Evolutionary conservation across 2,329 filamentous ascomycete genomes (phyloP), one percentile per base, ranked within the genome.

Genomic region (Penicillium aurantiogriseum): DNA sequence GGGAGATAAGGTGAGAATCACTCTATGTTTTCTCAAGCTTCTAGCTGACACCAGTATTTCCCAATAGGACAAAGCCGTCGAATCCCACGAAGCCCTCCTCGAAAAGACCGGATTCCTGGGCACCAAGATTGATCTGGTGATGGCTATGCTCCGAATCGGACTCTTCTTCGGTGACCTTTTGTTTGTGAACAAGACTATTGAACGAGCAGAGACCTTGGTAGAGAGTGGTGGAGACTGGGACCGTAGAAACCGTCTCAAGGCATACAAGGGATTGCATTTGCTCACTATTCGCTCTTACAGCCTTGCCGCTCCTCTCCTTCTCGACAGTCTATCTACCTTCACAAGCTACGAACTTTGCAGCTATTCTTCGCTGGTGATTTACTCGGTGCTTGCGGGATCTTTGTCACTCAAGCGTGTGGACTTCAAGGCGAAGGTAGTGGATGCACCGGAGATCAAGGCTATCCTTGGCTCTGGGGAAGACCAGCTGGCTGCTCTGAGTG

Each of bases 221-320:
- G 94, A 99, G 73, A 89, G 89, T 64, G 94, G 94, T 66, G 94
- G 94, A 75, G 94, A 99, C 77, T 99, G 94, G 94, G 94, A 99
- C 76, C 90, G 94, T 64, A 89, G 94, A 75, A 99, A 99, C 81
- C 89, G 94, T 60, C 86, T 99, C 71, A 99, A 99, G 88, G 94
- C 94, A 65, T 99, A 99, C 83, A 92, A 96, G 74, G 94, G 94
- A 61, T 83, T 99, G 55, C 89, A 97, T 74, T 85, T 96, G 57
- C 87, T 99, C 66, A 97, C 93, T 25, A 86, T 94, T 64, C 92
- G 94, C 67, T 92, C 92, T 60, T 92, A 97, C 82, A 90, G 88
- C 75, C 81, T 91, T 58, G 92, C 92, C 40, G 94, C 94, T 2
- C 93, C 94, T 40, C 85, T 97, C 11, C 88, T 99, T 50, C 91